A percentile compares a stretch with the other conserved stretches of the same genome.
These are phyloP conservation scores for Paraurostyla sp. DNA, from an alignment of 73 alveolate genomes.

Conservation along the genomic window DNA sequence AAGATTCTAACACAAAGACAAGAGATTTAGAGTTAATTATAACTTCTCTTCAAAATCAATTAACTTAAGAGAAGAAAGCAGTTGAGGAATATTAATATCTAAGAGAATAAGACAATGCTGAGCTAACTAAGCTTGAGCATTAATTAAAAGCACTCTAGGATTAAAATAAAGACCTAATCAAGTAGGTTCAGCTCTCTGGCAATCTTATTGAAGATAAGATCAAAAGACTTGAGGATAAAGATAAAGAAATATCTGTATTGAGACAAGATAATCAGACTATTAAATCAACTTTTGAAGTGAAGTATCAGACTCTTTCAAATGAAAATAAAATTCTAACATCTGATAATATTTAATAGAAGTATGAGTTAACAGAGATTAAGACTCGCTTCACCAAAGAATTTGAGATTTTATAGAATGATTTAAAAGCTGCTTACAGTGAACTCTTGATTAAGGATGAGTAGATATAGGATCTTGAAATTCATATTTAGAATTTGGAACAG, in stretches of 20 bases:
- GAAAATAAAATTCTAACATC: not conserved
- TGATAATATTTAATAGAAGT: not conserved
- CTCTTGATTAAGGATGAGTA: not conserved
- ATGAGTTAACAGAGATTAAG: not conserved
- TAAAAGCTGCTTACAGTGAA: not conserved
- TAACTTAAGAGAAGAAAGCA: not conserved
- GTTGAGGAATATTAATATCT: not conserved
- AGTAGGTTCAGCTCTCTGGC: constrained; percentile 10
- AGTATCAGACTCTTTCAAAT: not conserved
- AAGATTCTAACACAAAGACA: not conserved
- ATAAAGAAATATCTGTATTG: not conserved
- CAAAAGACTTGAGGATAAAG: not conserved
- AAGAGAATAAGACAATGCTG: not conserved
- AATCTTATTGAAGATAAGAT: constrained; percentile 17
- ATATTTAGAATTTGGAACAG: not conserved
- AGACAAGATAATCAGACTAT: not conserved
- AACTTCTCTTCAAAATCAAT: not conserved
- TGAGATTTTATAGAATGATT: not conserved
- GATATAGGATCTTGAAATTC: not conserved
- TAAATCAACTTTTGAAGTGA: not conserved
- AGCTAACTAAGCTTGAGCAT: not conserved
- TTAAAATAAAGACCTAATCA: not conserved
- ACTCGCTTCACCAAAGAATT: not conserved
- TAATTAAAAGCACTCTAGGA: not conserved
- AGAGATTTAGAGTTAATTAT: not conserved